A percentile compares a stretch with the other conserved stretches of the same genome.
phyloP scores from a whole-genome alignment of 2,329 filamentous ascomycete species.

The Bertia moriformis region DNA sequence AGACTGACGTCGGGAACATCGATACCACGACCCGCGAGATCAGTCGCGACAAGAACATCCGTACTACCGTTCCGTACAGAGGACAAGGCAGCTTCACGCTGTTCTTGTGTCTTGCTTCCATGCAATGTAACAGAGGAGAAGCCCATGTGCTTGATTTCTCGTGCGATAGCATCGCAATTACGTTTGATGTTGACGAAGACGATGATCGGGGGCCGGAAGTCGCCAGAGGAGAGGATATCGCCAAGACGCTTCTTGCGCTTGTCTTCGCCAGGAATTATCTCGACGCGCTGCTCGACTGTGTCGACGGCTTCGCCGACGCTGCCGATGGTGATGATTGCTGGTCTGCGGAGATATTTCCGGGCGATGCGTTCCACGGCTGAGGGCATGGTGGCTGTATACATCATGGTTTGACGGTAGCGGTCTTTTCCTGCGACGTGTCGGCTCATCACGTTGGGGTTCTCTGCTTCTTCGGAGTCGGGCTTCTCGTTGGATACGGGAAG shows the following conservation, averaged over 20 bases:
- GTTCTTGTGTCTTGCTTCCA: constrained; percentile 92
- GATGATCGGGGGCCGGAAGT: constrained; percentile 82
- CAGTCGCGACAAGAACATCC: constrained; percentile 85
- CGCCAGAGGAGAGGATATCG: constrained; percentile 69
- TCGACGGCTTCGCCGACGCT: constrained; percentile 92
- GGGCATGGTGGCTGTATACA: constrained; percentile 99
- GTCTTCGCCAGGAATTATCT: constrained; percentile 81
- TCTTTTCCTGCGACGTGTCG: constrained; percentile 60
- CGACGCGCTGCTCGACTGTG: constrained; percentile 91
- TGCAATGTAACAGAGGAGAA: constrained; percentile 82
- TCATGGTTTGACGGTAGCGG: constrained; percentile 94
- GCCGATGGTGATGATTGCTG: constrained; percentile 86
- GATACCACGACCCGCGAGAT: constrained; percentile 91
- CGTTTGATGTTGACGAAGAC: constrained; percentile 99
- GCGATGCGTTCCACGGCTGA: constrained; percentile 83
- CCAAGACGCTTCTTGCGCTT: constrained; percentile 91
- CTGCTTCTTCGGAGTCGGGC: constrained; percentile 81
- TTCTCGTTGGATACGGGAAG: constrained; percentile 88
- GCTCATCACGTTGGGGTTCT: constrained; percentile 75
- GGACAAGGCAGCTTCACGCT: constrained; percentile 81
- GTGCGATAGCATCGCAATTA: constrained; percentile 88
- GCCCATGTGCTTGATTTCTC: constrained; percentile 88
- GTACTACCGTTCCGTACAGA: constrained; percentile 69
- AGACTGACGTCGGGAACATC: constrained; percentile 88
- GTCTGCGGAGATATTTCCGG: constrained; percentile 86